Evolutionary conservation across 2,329 filamentous ascomycete genomes (phyloP).

Genomic region (Colletotrichum sp.): DNA sequence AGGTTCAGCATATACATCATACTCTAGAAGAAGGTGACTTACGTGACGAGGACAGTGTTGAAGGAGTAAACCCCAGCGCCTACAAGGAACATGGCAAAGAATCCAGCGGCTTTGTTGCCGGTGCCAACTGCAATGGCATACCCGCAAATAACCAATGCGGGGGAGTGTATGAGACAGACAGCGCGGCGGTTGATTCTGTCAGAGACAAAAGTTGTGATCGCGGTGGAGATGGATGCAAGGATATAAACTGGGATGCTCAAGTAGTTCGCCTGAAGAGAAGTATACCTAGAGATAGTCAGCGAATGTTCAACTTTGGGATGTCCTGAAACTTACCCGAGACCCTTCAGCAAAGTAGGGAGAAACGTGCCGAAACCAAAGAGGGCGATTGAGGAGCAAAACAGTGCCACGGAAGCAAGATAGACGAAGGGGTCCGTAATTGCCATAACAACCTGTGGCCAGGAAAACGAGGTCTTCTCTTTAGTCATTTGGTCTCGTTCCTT

Average conservation of each 20-base stretch:
- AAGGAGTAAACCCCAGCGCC: neutral
- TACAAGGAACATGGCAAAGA: constrained; percentile 36
- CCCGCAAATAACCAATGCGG: constrained; percentile 32
- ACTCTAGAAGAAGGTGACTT: neutral
- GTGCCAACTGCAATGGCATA: constrained; percentile 37
- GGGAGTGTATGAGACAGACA: constrained; percentile 30
- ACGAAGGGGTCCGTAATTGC: constrained; percentile 33
- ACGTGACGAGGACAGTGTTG: neutral
- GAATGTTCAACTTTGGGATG: neutral
- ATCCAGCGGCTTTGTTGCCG: constrained; percentile 30
- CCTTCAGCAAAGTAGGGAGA: constrained; percentile 18
- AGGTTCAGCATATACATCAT: fast-evolving
- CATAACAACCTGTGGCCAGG: constrained; percentile 27
- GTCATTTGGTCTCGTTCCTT: constrained; percentile 29
- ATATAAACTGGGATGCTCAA: constrained; percentile 24
- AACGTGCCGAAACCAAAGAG: constrained; percentile 34
- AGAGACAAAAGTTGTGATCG: constrained; percentile 23
- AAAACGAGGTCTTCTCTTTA: constrained; percentile 31
- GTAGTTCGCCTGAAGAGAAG: constrained; percentile 21
- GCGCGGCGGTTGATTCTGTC: constrained; percentile 34
- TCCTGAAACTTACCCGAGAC: neutral
- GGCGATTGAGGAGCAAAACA: constrained; percentile 35
- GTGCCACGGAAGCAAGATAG: constrained; percentile 27
- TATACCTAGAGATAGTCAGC: neutral
- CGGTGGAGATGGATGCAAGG: constrained; percentile 16